Percentiles rank a stretch among this genome's conserved stretches.
phyloP scores from a whole-genome alignment of 164 flowering plant species.

The Annona cherimola region DNA sequence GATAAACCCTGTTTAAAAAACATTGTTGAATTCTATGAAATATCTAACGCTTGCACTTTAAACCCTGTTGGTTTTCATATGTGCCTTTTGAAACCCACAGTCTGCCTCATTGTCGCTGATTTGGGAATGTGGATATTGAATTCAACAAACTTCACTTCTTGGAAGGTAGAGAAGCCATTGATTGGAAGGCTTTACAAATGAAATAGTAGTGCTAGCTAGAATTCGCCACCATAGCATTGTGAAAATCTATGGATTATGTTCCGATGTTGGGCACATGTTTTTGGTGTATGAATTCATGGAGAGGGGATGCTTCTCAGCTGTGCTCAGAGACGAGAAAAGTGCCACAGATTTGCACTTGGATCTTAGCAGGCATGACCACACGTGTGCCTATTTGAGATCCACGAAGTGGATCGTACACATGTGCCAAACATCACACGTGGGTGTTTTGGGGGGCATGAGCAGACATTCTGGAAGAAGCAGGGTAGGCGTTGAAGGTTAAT shows the following conservation, averaged over 20 bases:
- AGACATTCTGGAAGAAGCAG: too few relatives aligned
- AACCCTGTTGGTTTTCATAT: too few relatives aligned
- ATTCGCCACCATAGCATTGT: slow-evolving; percentile 13
- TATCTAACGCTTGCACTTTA: too few relatives aligned
- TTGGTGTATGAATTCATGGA: slow-evolving; percentile 11
- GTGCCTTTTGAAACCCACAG: too few relatives aligned
- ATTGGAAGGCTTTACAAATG: slow-evolving; percentile 1
- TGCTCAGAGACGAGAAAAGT: slow-evolving; percentile 1
- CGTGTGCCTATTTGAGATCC: too few relatives aligned
- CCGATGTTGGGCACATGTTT: neutral
- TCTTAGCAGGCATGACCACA: too few relatives aligned
- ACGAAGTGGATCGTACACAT: too few relatives aligned
- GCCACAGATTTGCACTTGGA: neutral
- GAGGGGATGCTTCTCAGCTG: slow-evolving; percentile 3
- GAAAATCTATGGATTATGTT: slow-evolving; percentile 9
- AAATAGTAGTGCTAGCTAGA: neutral
- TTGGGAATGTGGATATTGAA: slow-evolving; percentile 15
- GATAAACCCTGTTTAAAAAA: too few relatives aligned
- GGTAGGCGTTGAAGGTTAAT: too few relatives aligned
- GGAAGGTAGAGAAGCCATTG: neutral
- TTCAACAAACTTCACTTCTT: slow-evolving; percentile 2
- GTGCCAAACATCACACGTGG: too few relatives aligned
- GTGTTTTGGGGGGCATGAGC: too few relatives aligned
- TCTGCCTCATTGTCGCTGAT: neutral
- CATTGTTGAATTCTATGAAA: too few relatives aligned